Evolutionary conservation across 2,329 filamentous ascomycete genomes (phyloP), one percentile per base, ranked within the genome.

Genomic region (Fusarium sp.): DNA sequence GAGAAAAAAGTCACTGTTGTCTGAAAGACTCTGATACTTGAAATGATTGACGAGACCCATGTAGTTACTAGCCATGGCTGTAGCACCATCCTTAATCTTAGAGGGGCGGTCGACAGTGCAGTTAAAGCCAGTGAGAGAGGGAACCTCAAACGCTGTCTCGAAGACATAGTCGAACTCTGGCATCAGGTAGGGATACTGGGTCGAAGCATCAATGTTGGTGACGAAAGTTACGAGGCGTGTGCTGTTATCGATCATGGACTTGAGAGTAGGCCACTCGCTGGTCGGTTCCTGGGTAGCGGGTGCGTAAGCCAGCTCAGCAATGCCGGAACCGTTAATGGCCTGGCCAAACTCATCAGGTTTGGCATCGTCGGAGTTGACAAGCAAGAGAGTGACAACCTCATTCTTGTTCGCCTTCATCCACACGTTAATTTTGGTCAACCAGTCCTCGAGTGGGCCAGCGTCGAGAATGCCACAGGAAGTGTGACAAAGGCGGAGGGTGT

Each of bases 21-120:
- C 81, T n/a, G 84, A 80, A 28, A 90, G 79, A 10, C 79, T 82
- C 65, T 86, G 83, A 84, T 95, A 91, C 60, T 92, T 87, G 85
- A 96, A 96, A 84, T 96, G 94, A 85, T 96, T 96, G 84, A 94
- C 87, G 15, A 96, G 85, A 32, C 93, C 90, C 80, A 96, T 87
- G 76, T 90, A 87, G 75, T 89, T 88, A 3, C 86, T 85, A 1
- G 84, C 78, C 32, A 93, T 78, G 4, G 92, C 93, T 3, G 85
- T 77, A 22, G 87, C 78, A 55, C 87, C 87, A 8, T 84, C 79
- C 28, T 82, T 80, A 39, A 91, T 83, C 11, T 82, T 81, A 0
- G 86, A 82, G 0, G 94, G 94, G 1, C 94, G 90, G 78, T 92
- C 86, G 8, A 94, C 86, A 1, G 86, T 88, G 85, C 94, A 96